Conservation (phyloP, 2,329 filamentous ascomycete species). For the Cylindrodendrum hubeiense region DNA sequence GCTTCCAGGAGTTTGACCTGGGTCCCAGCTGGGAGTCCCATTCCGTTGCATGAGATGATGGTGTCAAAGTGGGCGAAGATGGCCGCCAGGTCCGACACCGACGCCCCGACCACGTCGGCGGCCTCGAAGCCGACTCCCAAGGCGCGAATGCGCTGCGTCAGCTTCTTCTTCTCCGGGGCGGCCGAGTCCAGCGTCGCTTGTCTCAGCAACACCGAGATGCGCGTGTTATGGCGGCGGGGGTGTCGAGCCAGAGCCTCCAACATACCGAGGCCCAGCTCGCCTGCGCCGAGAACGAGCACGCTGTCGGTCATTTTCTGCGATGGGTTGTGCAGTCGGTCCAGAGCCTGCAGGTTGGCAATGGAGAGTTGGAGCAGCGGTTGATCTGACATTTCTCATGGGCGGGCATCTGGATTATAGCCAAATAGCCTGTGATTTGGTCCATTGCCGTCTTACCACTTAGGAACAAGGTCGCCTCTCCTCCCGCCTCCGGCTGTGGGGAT, state of each 20-base stretch:
- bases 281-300: slow-evolving; percentile 74
- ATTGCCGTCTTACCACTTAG: slow-evolving; percentile 23
- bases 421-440: slow-evolving; percentile 12
- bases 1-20: slow-evolving; percentile 70
- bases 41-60: slow-evolving; percentile 73
- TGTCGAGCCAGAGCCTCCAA: slow-evolving; percentile 64
- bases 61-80: slow-evolving; percentile 62
- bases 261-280: slow-evolving; percentile 72
- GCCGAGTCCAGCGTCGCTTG: slow-evolving; percentile 57
- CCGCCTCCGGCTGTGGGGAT: slow-evolving; percentile 7
- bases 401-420: slow-evolving; percentile 32
- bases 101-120: slow-evolving; percentile 57
- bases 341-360: slow-evolving; percentile 40
- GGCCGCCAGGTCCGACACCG: slow-evolving; percentile 52
- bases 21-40: slow-evolving; percentile 65
- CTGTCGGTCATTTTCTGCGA: slow-evolving; percentile 41
- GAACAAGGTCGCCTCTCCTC: slow-evolving; percentile 7
- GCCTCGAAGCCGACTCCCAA: slow-evolving; percentile 56
- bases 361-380: slow-evolving; percentile 42
- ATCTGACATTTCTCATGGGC: slow-evolving; percentile 29
- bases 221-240: slow-evolving; percentile 50
- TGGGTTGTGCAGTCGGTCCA: slow-evolving; percentile 40
- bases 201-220: slow-evolving; percentile 66
- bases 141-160: slow-evolving; percentile 49
- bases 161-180: slow-evolving; percentile 51